Evolutionary conservation across 1,284 basidiomycete species (phyloP), one percentile per base, ranked within the genome.

Genomic region (Trametes sp.): DNA sequence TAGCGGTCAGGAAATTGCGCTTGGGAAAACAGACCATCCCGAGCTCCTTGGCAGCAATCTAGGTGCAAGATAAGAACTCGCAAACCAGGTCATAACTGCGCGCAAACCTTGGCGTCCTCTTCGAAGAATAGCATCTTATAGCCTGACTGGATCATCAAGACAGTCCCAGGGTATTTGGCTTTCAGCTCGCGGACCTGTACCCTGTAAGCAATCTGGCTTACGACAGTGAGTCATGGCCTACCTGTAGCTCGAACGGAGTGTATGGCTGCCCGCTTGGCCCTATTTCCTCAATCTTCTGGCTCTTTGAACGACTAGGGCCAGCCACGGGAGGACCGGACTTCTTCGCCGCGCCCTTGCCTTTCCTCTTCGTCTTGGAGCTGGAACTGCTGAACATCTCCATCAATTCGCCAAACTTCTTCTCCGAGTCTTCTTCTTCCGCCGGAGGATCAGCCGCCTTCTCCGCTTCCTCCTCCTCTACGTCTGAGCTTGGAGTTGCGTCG

Each of bases 71-170:
- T 28, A 56, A 50, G 61, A 28, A 50, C 41, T 14, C 45, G 29
- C 31, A 10, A 13, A 38, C 3, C 36, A 21, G 28, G 26, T 6
- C 21, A 24, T 14, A 45, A 24, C 24, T 33, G 5, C 31, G 11
- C 31, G 46, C 16, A 52, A 62, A 89, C 90, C 79, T 89, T 89
- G 0, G 96, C 96, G 73, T 98, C 96, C 28, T 96, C 91, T 35
- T 90, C 94, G 72, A 90, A 96, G 72, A 98, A 96, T 58, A 83
- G 89, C 77, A 91, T 93, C 76, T 93, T 96, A 76, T 97, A 96
- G 7, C 94, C 94, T 23, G 93, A 88, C 75, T 97, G 93, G 54
- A 96, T 84, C 83, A 98, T 87, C 24, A 98, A 80, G 28, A 98
- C 72, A 4, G 90, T 88, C 41, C 89, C 94, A 1, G 87, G 85